A percentile compares a stretch with the other conserved stretches of the same genome.
phyloP scores from a whole-genome alignment of 2,329 filamentous ascomycete species.

The Juglanconis juglandina region DNA sequence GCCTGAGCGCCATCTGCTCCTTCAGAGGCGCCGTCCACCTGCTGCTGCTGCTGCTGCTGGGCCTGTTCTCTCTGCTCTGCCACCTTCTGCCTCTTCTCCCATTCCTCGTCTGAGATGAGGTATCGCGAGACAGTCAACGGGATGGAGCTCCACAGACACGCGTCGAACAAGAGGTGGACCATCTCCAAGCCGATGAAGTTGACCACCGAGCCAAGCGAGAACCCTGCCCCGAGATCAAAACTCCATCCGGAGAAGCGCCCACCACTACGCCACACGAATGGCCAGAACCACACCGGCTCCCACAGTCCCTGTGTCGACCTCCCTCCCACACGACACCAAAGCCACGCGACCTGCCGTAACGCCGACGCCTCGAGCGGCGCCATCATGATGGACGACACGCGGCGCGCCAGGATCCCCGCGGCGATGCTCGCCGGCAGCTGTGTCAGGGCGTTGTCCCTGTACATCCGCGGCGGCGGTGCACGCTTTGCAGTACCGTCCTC shows the following conservation, averaged over 20 bases:
- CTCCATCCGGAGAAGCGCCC: constrained; percentile 21
- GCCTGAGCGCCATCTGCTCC: neutral
- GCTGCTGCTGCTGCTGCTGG: neutral
- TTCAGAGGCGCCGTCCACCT: neutral
- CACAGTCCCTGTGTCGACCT: constrained; percentile 39
- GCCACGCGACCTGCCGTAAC: constrained; percentile 42
- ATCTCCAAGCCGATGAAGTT: constrained; percentile 48
- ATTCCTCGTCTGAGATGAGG: constrained; percentile 15
- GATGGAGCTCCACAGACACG: constrained; percentile 43
- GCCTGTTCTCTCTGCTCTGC: constrained; percentile 6
- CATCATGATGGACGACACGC: constrained; percentile 39
- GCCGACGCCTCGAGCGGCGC: constrained; percentile 46
- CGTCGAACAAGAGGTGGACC: constrained; percentile 40
- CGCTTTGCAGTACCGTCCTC: constrained; percentile 3
- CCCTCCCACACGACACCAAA: constrained; percentile 37
- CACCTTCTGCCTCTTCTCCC: constrained; percentile 12
- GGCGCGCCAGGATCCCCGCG: constrained; percentile 43
- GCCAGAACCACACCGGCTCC: constrained; percentile 16
- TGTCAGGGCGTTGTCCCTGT: constrained; percentile 44
- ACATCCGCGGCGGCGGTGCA: constrained; percentile 16
- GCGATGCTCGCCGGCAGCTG: constrained; percentile 47
- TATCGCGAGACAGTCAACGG: constrained; percentile 27
- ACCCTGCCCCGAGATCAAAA: constrained; percentile 29
- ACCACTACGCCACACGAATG: neutral
- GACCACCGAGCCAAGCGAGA: constrained; percentile 37